Percentiles rank a stretch among this genome's conserved stretches.
Conservation (phyloP, 192 early-diverging fungal species). For the Coemansia pectinata region DNA sequence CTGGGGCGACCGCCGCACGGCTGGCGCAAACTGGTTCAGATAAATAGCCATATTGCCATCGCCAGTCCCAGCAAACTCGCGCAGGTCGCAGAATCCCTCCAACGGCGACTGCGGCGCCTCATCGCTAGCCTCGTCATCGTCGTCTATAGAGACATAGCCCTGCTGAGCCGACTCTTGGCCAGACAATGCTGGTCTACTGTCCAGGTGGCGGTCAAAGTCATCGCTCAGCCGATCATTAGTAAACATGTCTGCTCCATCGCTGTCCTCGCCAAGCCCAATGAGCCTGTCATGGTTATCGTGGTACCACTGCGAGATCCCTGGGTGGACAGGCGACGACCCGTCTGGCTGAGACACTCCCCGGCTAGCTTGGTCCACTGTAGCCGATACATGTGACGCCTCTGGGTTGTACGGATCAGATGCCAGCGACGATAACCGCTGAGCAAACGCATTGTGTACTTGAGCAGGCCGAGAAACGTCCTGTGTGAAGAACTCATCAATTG, state of each 20-base stretch:
- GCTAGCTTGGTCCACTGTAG: neutral
- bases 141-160: neutral
- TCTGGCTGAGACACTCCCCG: neutral
- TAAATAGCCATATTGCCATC: slow-evolving; percentile 26
- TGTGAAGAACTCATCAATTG: slow-evolving; percentile 44
- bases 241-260: slow-evolving; percentile 4
- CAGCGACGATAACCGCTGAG: neutral
- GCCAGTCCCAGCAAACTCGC: neutral
- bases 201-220: neutral
- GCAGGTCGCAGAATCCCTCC: slow-evolving; percentile 51
- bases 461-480: neutral
- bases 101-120: slow-evolving; percentile 31
- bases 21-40: slow-evolving; percentile 35
- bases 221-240: neutral
- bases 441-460: neutral
- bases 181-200: neutral
- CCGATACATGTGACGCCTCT: neutral
- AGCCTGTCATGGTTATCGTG: slow-evolving; percentile 7
- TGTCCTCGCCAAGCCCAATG: neutral
- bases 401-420: neutral
- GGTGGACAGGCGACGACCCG: neutral
- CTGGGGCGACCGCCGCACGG: slow-evolving; percentile 4
- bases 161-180: neutral
- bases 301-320: slow-evolving; percentile 48
- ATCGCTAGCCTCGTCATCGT: neutral